These are phyloP conservation scores for Suhomyces ambrosiae DNA, from an alignment of 1,139 yeast genomes.

Conservation along the genomic window DNA sequence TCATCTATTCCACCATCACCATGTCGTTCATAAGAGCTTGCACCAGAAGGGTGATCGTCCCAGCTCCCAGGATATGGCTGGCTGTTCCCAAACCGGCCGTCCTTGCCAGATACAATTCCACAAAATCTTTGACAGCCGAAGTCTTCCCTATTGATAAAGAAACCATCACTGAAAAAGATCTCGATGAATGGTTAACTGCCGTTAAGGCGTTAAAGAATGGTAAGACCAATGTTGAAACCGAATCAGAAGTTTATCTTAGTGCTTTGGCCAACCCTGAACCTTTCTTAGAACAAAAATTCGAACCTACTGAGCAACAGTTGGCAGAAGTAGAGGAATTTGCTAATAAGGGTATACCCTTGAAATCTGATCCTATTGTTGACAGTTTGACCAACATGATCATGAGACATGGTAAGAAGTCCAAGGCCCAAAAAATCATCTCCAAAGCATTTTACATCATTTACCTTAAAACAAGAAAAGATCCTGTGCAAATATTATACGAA, in stretches of 20 bases:
- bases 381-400: conserved; percentile 84
- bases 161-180: conserved; percentile 52
- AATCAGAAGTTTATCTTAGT: conserved; percentile 47
- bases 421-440: conserved; percentile 73
- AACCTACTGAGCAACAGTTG: conserved; percentile 63
- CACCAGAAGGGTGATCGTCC: conserved; percentile 9
- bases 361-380: conserved; percentile 69
- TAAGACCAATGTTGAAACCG: conserved; percentile 34
- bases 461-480: conserved; percentile 70
- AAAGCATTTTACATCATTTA: conserved; percentile 82
- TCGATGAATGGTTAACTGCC: conserved; percentile 68
- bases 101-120: conserved; percentile 18
- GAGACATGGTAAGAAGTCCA: conserved; percentile 88
- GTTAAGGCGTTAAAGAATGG: conserved; percentile 57
- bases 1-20: conserved; percentile 2
- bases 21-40: conserved; percentile 15
- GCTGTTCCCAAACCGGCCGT: conserved; percentile 7
- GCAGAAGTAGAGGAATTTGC: conserved; percentile 54
- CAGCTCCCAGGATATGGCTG: conserved; percentile 9
- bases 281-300: conserved; percentile 43
- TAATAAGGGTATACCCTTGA: conserved; percentile 59
- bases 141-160: conserved; percentile 44
- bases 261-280: conserved; percentile 40
- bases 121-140: conserved; percentile 33
- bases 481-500: conserved; percentile 71